Evolutionary conservation across 805 yeast genomes (phyloP), one percentile per base, ranked within the genome.

Genomic region (Candida patagonica): DNA sequence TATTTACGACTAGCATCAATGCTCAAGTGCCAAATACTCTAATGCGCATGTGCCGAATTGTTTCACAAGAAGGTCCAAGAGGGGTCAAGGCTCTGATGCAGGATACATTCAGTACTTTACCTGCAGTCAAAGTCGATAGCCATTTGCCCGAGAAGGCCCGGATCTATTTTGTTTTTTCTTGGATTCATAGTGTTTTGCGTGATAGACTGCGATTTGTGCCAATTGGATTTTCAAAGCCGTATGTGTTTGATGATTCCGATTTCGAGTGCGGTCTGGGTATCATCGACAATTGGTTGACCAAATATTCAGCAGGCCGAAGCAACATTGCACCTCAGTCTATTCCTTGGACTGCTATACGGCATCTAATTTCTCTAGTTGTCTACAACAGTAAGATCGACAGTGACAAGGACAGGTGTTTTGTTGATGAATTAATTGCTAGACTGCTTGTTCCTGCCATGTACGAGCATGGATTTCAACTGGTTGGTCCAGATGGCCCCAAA

Each of bases 191-290:
- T 0, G 53, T 80, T 1, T 52, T 85, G 2, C 67, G 67, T 26
- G 86, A 77, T 44, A 58, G 84, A 39, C 55, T 73, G 37, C 63
- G 80, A 35, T 79, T 68, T 46, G 68, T 66, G 1, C 86, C 89
- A 0, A 53, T 72, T 2, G 84, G 89, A 1, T 82, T 83, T 59
- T 49, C 60, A 1, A 70, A 71, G 47, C 52, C 48, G 7, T 80
- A 84, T 52, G 94, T 82, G 44, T 73, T 87, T 50, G 82, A 73
- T 53, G 84, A 82, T 42, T 59, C 77, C n/a, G 96, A 88, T 54
- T 69, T 79, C 40, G 59, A 62, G 8, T 65, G 74, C 17, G 78
- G 76, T 1, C 46, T 67, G 3, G 52, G 45, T 36, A 62, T 76
- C 15, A 56, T 78, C 36, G 64, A 64, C 30, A 59, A 63, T 34